Evolutionary conservation across 208 protist species (phyloP).

Genomic region (Crithidia brevicula): DNA sequence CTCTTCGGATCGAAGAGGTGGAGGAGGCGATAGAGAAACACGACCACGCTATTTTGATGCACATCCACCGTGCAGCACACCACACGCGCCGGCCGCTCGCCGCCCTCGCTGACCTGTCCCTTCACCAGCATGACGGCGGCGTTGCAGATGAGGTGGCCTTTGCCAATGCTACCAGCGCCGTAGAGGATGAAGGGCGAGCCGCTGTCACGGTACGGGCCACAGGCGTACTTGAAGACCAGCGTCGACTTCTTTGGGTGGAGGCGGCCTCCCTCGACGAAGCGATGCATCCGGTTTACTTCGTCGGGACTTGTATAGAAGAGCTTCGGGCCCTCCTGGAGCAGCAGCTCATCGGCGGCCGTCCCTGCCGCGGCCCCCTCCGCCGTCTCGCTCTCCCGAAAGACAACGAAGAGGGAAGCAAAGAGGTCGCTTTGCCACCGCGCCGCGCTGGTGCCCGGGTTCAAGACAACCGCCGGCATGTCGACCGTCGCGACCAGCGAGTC

Average conservation of each 20-base stretch:
- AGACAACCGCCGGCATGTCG: constrained; percentile 18
- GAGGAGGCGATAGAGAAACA: constrained; percentile 69
- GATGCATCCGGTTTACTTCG: constrained; percentile 21
- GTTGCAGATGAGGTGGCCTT: constrained; percentile 60
- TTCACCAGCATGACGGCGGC: constrained; percentile 39
- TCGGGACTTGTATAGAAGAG: constrained; percentile 26
- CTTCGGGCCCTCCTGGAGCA: constrained; percentile 16
- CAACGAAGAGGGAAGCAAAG: constrained; percentile 41
- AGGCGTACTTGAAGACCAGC: constrained; percentile 46
- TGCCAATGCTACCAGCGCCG: constrained; percentile 60
- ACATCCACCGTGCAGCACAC: constrained; percentile 44
- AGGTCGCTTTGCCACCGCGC: constrained; percentile 84
- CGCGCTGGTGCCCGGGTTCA: constrained; percentile 37
- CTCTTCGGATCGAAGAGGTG: constrained; percentile 39
- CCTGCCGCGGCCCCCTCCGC: background rate
- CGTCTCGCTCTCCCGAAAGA: constrained; percentile 49
- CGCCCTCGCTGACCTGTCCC: constrained; percentile 12
- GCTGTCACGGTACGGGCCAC: constrained; percentile 31
- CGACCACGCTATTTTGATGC: constrained; percentile 52
- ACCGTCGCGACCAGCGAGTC: constrained; percentile 22
- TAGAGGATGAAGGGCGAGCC: constrained; percentile 76
- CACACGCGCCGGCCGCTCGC: constrained; percentile 28
- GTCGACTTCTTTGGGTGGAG: constrained; percentile 37
- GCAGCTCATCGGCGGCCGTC: constrained; percentile 9
- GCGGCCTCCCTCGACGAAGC: constrained; percentile 19